Base-by-base conservation (phyloP, 768 basidiomycete genomes). In the Inosperma sp. region DNA sequence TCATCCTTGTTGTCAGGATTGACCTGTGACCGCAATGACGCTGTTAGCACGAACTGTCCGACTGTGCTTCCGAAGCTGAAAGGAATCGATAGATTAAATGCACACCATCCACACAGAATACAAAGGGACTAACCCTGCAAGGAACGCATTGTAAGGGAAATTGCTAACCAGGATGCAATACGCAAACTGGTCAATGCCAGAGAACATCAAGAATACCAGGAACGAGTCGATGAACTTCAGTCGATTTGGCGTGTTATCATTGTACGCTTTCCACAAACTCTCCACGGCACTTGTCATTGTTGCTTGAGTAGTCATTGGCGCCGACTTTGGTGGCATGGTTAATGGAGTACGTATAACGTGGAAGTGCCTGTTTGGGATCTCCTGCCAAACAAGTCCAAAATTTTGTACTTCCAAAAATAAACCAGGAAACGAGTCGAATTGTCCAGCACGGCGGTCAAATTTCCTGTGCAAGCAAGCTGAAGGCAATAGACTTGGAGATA, bases 141-240 rank as follows among this genome's bases (percentile, higher is more conserved):
- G 69, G 72, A 99, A 99, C 31, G 96, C 93, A 59, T 99, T 97
- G 77, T 94, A 97, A 19, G 96, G 96, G 70, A 84, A 98, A 72
- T 84, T 88, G 51, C 93, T 93, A 55, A 99, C 77, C 57, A 92
- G 75, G 25, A 95, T 70, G 72, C 95, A 93, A 72, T 98, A 98
- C 8, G 79, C 71, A 71, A 99, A 97, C 66, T 97, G 94, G 37
- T 83, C 65, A 52, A 94, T 77, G 60, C 96, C 96, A 2, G 89
- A 88, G 39, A 95, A 76, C 74, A 97, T 83, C 61, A 95, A 78
- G 77, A 95, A 96, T 53, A 88, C 70, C 56, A 98, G 78, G 76
- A 97, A 97, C 7, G 83, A 71, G 73, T 99, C 96, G 65, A 98
- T 84, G 69, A 94, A 84, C 73, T 97, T 95, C 60, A 98, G 83